These are phyloP conservation scores for Beauveria sp. DNA, from an alignment of 2,329 filamentous ascomycete species.

Conservation along the genomic window DNA sequence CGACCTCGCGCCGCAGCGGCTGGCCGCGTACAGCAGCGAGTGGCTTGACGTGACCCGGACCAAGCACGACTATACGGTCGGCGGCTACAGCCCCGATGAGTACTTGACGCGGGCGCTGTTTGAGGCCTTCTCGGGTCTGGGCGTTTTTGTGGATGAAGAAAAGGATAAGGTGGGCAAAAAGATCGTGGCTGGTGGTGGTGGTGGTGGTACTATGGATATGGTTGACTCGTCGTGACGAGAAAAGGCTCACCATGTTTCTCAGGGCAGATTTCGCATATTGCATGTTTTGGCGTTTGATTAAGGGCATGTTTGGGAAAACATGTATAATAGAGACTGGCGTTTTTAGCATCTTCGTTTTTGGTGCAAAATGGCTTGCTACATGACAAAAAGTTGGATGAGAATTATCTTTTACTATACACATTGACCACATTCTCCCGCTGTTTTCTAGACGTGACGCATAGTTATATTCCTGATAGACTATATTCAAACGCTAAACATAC, in stretches of 20 bases:
- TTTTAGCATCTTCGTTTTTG: background rate
- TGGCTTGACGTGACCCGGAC: slow-evolving; percentile 62
- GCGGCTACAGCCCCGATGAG: slow-evolving; percentile 76
- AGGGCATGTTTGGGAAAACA: background rate
- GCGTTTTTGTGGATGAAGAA: slow-evolving; percentile 80
- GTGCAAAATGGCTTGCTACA: background rate
- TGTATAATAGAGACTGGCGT: background rate
- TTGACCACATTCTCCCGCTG: background rate
- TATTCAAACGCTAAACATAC: background rate
- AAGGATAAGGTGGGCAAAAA: slow-evolving; percentile 34
- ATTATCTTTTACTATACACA: background rate
- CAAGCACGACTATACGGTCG: slow-evolving; percentile 60
- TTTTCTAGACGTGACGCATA: background rate
- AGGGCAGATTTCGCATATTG: background rate
- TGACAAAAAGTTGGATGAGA: background rate
- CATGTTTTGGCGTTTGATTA: background rate
- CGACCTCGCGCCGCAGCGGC: slow-evolving; percentile 38
- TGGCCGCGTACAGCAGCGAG: slow-evolving; percentile 64
- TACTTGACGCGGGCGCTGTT: slow-evolving; percentile 76
- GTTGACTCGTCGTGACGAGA: slow-evolving; percentile 36
- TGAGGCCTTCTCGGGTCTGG: slow-evolving; percentile 84
- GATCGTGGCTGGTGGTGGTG: slow-evolving; percentile 22
- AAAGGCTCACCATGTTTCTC: background rate
- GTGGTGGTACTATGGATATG: slow-evolving; percentile 37
- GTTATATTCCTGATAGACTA: background rate